Percentiles rank a stretch among this genome's conserved stretches.
phyloP scores from a whole-genome alignment of 805 yeast genomes.

The Teunomyces pallodes region DNA sequence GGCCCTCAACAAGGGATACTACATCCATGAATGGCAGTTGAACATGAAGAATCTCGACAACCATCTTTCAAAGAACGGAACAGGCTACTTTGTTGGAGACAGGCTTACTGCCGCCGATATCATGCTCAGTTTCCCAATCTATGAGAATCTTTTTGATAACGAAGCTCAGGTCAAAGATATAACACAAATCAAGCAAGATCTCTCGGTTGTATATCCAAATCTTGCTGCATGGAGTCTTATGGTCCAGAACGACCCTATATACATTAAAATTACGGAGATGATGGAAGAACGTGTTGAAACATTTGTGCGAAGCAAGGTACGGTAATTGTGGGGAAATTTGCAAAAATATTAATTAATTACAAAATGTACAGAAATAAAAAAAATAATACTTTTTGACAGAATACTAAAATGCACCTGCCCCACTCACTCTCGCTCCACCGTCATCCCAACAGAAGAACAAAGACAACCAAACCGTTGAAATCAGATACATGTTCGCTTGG shows the following conservation, averaged over 20 bases:
- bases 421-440: too few relatives aligned
- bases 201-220: conserved; percentile 32
- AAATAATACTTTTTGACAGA: neutral
- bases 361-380: neutral
- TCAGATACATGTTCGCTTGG: too few relatives aligned
- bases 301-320: conserved; percentile 5
- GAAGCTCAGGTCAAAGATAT: conserved; percentile 32
- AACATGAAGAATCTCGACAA: conserved; percentile 42
- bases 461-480: too few relatives aligned
- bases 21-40: conserved; percentile 43
- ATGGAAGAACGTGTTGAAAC: conserved; percentile 31
- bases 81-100: conserved; percentile 47
- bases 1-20: conserved; percentile 48
- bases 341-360: neutral
- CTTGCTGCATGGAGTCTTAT: conserved; percentile 36
- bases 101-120: conserved; percentile 58
- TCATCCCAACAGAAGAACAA: too few relatives aligned
- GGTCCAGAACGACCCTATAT: conserved; percentile 31
- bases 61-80: conserved; percentile 26
- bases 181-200: conserved; percentile 31
- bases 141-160: conserved; percentile 36
- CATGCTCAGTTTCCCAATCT: conserved; percentile 47
- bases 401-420: too few relatives aligned
- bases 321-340: neutral
- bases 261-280: conserved; percentile 26